Conservation (phyloP, 2,329 filamentous ascomycete species). For the Penicillium sp. region DNA sequence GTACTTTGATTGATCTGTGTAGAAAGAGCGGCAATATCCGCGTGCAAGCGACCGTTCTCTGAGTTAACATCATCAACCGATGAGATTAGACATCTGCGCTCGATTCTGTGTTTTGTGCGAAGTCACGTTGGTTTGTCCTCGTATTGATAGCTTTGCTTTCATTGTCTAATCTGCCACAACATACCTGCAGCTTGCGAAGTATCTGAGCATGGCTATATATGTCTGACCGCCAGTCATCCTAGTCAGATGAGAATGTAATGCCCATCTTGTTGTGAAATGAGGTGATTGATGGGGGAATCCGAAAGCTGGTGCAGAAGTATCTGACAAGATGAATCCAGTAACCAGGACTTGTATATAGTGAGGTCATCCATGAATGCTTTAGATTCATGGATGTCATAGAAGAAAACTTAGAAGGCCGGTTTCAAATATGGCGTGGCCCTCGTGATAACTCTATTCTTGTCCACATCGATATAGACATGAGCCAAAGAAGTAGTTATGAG, state of each 20-base stretch:
- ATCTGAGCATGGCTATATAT: fast-evolving
- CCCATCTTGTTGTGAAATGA: not conserved
- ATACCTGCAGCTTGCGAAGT: not conserved
- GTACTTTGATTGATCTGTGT: not conserved
- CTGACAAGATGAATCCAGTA: not conserved
- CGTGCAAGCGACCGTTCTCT: not conserved
- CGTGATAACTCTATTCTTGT: not conserved
- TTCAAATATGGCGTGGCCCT: not conserved
- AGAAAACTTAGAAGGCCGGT: not conserved
- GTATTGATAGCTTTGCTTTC: not conserved
- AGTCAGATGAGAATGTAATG: not conserved
- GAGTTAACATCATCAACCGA: not conserved
- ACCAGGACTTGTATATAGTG: not conserved
- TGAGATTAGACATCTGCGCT: too few species aligned
- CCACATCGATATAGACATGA: not conserved
- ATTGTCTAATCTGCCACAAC: not conserved
- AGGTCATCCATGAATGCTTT: too few species aligned
- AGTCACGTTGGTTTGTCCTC: too few species aligned
- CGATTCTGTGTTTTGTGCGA: not conserved
- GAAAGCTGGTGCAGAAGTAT: not conserved
- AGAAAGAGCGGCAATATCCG: not conserved
- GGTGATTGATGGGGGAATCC: not conserved
- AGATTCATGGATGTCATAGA: not conserved
- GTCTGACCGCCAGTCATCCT: not conserved
- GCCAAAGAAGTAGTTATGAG: not conserved